phyloP scores from a whole-genome alignment of 2,329 filamentous ascomycete species.

The Hymenoscyphus fructigenus region DNA sequence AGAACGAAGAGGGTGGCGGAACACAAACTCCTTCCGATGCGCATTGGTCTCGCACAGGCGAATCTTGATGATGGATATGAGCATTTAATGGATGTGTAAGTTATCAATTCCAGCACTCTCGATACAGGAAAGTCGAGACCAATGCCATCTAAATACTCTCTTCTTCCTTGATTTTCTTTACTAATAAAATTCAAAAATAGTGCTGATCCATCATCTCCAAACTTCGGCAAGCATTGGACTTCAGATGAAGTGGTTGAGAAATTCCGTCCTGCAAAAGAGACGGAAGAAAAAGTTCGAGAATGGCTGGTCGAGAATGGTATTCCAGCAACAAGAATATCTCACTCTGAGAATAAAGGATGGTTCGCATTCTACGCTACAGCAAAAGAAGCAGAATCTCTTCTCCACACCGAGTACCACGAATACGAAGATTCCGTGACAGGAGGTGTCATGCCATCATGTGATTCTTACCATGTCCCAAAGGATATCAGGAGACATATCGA shows the following conservation, averaged over 20 bases:
- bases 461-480: constrained; percentile 46
- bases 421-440: constrained; percentile 47
- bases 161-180: neutral
- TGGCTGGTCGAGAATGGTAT: constrained; percentile 39
- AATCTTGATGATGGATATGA: constrained; percentile 29
- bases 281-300: constrained; percentile 35
- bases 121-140: neutral
- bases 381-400: constrained; percentile 37
- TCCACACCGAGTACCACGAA: constrained; percentile 37
- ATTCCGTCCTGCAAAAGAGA: constrained; percentile 36
- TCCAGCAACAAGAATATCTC: constrained; percentile 33
- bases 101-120: constrained; percentile 4
- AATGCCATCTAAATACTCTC: too few species aligned
- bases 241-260: constrained; percentile 36
- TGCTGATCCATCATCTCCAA: constrained; percentile 22
- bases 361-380: constrained; percentile 39
- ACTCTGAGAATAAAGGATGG: constrained; percentile 41
- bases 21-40: constrained; percentile 27
- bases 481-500: constrained; percentile 50
- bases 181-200: neutral
- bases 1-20: constrained; percentile 27
- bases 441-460: constrained; percentile 36
- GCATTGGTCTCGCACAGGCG: constrained; percentile 28
- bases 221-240: constrained; percentile 39
- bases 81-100: constrained; percentile 32